Evolutionary conservation across 306 rosid species (phyloP).

Genomic region (Casuarina cunninghamiana): DNA sequence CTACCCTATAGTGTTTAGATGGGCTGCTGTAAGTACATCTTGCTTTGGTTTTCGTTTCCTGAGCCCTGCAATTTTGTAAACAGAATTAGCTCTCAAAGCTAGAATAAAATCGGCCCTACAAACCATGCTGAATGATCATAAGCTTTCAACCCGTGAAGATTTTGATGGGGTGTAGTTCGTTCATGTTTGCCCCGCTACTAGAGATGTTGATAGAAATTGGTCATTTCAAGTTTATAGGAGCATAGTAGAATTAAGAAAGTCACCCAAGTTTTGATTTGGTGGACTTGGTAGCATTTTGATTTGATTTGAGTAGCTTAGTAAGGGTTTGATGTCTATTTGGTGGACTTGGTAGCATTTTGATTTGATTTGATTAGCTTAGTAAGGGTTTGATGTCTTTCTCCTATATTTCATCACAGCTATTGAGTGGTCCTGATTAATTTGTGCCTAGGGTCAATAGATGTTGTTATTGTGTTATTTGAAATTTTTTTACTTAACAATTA

Average conservation of each 20-base stretch:
- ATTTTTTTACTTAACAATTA: neutral
- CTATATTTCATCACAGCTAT: neutral
- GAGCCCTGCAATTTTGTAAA: conserved; percentile 1
- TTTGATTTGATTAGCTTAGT: neutral
- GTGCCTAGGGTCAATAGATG: neutral
- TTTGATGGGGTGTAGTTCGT: neutral
- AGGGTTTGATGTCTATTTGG: neutral
- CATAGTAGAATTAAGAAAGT: neutral
- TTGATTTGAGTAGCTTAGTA: neutral
- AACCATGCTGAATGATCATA: neutral
- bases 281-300: too few species aligned
- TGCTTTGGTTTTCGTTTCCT: conserved; percentile 2
- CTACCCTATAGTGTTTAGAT: conserved; percentile 70
- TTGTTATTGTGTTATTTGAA: neutral
- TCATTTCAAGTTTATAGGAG: neutral
- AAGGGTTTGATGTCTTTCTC: neutral
- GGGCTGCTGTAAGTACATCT: conserved; percentile 76
- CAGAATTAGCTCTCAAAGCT: conserved; percentile 10
- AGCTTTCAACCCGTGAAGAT: neutral
- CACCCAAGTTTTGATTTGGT: neutral
- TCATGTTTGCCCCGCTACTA: neutral
- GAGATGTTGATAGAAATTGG: neutral
- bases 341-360: too few species aligned
- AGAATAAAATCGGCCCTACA: conserved; percentile 7
- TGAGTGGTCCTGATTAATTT: neutral